phyloP scores from a whole-genome alignment of 257 asterid genomes.

The Mitragyna speciosa region DNA sequence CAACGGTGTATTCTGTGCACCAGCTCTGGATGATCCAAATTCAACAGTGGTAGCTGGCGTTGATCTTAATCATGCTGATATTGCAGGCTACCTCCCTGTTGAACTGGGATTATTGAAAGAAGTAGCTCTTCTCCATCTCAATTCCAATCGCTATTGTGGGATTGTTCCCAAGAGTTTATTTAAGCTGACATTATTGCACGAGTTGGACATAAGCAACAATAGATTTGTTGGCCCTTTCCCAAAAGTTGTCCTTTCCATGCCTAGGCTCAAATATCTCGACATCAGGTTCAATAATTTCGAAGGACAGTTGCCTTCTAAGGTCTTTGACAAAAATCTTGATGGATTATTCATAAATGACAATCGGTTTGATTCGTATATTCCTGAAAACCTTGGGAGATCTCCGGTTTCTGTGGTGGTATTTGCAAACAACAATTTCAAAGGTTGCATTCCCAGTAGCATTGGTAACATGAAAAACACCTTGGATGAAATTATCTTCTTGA shows the following conservation, averaged over 20 bases:
- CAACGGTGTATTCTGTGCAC: constrained; percentile 34
- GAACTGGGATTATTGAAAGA: constrained; percentile 41
- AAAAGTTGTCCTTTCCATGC: constrained; percentile 16
- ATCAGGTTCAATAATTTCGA: constrained; percentile 41
- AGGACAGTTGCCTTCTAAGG: constrained; percentile 28
- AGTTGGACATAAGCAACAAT: constrained; percentile 40
- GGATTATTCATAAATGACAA: constrained; percentile 38
- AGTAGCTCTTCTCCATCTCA: constrained; percentile 31
- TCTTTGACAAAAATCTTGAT: constrained; percentile 35
- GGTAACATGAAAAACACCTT: constrained; percentile 36
- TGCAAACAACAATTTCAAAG: constrained; percentile 34
- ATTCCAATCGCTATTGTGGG: constrained; percentile 43
- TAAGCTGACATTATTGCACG: constrained; percentile 24
- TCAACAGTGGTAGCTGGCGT: constrained; percentile 35
- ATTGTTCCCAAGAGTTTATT: constrained; percentile 33
- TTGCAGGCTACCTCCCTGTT: constrained; percentile 41
- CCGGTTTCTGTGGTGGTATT: constrained; percentile 37
- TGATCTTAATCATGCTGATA: constrained; percentile 37
- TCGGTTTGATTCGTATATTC: constrained; percentile 25
- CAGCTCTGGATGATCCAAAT: constrained; percentile 24
- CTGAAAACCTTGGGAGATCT: constrained; percentile 37
- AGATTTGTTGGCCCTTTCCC: constrained; percentile 38
- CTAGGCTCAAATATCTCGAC: constrained; percentile 33
- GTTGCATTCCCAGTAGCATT: constrained; percentile 39
- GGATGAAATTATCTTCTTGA: constrained; percentile 29